These are phyloP conservation scores for Globisporangium cederbergense DNA, from an alignment of 352 stramenopile genomes.

Conservation along the genomic window DNA sequence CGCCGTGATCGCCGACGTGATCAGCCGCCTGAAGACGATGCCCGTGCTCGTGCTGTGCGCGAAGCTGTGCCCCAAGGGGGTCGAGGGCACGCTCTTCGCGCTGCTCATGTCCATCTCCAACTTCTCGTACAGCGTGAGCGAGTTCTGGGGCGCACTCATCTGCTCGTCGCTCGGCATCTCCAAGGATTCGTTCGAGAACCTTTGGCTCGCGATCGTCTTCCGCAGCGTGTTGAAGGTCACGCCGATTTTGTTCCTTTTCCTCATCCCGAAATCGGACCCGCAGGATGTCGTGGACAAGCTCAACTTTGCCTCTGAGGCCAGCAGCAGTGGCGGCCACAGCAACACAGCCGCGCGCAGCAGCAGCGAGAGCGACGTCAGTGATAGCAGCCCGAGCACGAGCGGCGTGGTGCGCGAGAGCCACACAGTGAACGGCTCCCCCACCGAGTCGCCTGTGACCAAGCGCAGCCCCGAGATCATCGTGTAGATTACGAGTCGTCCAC, in stretches of 20 bases:
- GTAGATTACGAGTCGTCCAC: not conserved
- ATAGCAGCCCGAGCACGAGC: conserved; percentile 14
- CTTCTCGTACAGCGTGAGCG: conserved; percentile 90
- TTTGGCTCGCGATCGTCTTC: conserved; percentile 89
- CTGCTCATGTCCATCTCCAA: conserved; percentile 98
- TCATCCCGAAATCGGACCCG: conserved; percentile 72
- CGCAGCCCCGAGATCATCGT: conserved; percentile 11
- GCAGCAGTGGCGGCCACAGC: conserved; percentile 14
- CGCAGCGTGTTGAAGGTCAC: conserved; percentile 91
- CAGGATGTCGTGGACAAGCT: conserved; percentile 75
- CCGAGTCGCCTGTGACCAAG: conserved; percentile 14
- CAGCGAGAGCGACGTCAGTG: conserved; percentile 23
- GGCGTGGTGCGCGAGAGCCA: conserved; percentile 46
- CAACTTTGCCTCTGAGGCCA: conserved; percentile 38
- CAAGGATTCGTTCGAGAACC: conserved; percentile 90
- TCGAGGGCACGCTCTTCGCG: conserved; percentile 96
- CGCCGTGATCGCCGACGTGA: conserved; percentile 87
- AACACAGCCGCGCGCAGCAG: conserved; percentile 20
- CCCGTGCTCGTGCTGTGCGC: conserved; percentile 94
- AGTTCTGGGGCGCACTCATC: conserved; percentile 90
- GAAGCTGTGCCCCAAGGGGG: conserved; percentile 92
- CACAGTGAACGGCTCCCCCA: conserved; percentile 29
- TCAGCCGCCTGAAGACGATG: conserved; percentile 86
- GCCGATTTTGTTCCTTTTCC: conserved; percentile 88
- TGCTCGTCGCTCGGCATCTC: conserved; percentile 88